Evolutionary conservation across 1,284 basidiomycete species (phyloP).

Genomic region (Pulveroboletus sp.): DNA sequence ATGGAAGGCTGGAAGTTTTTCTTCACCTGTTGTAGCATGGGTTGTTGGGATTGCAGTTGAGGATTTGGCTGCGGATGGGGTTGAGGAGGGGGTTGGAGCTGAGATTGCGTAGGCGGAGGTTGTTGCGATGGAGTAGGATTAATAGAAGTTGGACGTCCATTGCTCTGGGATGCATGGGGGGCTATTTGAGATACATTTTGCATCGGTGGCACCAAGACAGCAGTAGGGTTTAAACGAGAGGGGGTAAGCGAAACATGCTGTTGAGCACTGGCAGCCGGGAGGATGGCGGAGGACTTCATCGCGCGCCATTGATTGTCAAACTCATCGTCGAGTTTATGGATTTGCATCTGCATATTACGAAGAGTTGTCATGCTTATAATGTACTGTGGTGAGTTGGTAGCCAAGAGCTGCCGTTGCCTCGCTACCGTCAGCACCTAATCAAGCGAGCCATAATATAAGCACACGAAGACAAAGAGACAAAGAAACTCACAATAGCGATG

Average conservation of each 20-base stretch:
- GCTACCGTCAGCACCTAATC: slow-evolving; percentile 51
- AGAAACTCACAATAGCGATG: slow-evolving; percentile 52
- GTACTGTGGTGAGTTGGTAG: slow-evolving; percentile 48
- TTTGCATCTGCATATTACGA: slow-evolving; percentile 48
- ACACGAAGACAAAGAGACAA: slow-evolving; percentile 15
- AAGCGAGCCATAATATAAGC: slow-evolving; percentile 9
- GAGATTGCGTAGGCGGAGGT: slow-evolving; percentile 29
- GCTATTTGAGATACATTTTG: slow-evolving; percentile 21
- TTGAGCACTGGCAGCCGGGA: slow-evolving; percentile 13
- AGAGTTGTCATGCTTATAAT: slow-evolving; percentile 48
- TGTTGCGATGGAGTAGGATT: slow-evolving; percentile 22
- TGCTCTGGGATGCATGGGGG: slow-evolving; percentile 1
- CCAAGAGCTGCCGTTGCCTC: slow-evolving; percentile 51
- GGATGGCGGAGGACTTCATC: slow-evolving; percentile 20
- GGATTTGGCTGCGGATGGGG: slow-evolving; percentile 14
- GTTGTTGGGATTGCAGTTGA: slow-evolving; percentile 13
- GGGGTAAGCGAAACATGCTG: slow-evolving; percentile 11
- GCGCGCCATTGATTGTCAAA: slow-evolving; percentile 37
- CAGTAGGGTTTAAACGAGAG: slow-evolving; percentile 14
- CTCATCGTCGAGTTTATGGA: slow-evolving; percentile 43
- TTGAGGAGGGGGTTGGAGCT: slow-evolving; percentile 12
- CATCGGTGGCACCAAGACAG: slow-evolving; percentile 15
- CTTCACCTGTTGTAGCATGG: slow-evolving; percentile 28
- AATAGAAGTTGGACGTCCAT: slow-evolving; percentile 24
- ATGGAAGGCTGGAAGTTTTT: slow-evolving; percentile 19